Evolutionary conservation across 2,329 filamentous ascomycete species (phyloP), one percentile per base, ranked within the genome.

Genomic region (Proliferodiscus dingleyae): DNA sequence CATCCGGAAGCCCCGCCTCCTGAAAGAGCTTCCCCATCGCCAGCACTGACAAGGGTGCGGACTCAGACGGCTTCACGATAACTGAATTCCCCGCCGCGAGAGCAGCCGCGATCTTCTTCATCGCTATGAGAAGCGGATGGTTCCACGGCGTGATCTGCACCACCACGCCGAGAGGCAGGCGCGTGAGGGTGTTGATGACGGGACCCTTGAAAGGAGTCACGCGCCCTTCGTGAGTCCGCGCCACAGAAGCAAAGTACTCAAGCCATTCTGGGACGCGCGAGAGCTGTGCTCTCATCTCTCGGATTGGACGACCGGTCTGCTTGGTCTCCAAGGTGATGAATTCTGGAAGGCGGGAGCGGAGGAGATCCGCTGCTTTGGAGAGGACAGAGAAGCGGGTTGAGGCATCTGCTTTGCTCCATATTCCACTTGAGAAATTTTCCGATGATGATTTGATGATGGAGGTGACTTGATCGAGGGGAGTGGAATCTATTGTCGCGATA

Each of bases 231-330:
- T 85, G 80, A 1, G 78, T 81, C n/a, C 83, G 76, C 24, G 85
- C 71, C 1, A 86, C 60, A 0, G 81, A 72, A 2, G 82, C 81
- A 57, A 83, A 88, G 66, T 87, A 87, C 49, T 77, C 79, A 65
- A 87, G 80, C 83, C 83, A 87, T 34, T 79, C 77, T 1, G 80
- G 73, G 0, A 87, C 69, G 0, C 77, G 79, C 0, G 79, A 77
- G 4, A 84, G 76, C 60, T 87, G 84, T 1, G 83, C 81, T 39
- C 73, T 71, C 81, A 88, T 85, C 61, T 87, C 84, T 21, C 83
- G 78, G 22, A 83, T 69, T 0, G 78, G 78, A 0, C 83, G 78
- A 2, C 84, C 84, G 0, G 83, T 88, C 62, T 87, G 83, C 26
- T 64, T 68, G 6, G 84, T 80, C 62, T 88, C 84, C 3, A 85